phyloP scores from a whole-genome alignment of 2,329 filamentous ascomycete genomes.

The Fusarium sterilihyphosum region DNA sequence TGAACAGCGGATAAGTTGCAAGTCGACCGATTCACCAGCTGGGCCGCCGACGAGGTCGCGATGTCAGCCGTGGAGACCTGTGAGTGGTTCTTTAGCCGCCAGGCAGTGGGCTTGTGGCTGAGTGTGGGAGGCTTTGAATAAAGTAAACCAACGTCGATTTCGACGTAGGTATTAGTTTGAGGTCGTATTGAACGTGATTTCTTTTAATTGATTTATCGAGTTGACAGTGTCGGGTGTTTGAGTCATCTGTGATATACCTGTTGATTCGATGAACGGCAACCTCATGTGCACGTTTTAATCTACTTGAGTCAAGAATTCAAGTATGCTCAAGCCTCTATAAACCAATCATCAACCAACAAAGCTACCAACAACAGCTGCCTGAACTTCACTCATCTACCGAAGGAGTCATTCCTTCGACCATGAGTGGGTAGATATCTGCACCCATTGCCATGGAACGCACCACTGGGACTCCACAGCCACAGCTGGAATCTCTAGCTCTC shows the following conservation, averaged over 20 bases:
- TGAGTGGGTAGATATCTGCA: neutral
- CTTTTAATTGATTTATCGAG: neutral
- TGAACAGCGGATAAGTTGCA: constrained; percentile 6
- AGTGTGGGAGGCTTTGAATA: constrained; percentile 35
- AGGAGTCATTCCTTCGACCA: constrained; percentile 12
- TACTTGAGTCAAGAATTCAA: neutral
- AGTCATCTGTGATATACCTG: neutral
- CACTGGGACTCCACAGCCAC: constrained; percentile 34
- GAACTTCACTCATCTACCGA: constrained; percentile 16
- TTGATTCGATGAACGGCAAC: neutral
- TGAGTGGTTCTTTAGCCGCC: constrained; percentile 40
- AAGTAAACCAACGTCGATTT: constrained; percentile 26
- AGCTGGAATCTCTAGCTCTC: constrained; percentile 4
- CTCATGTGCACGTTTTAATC: neutral
- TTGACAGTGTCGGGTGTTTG: neutral
- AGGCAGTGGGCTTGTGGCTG: constrained; percentile 34
- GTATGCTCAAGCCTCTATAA: neutral
- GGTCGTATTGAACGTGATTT: neutral
- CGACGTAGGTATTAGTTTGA: neutral
- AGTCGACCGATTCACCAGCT: constrained; percentile 1
- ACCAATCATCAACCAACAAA: neutral
- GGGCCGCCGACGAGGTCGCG: constrained; percentile 22
- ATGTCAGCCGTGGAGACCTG: constrained; percentile 26
- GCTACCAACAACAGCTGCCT: neutral
- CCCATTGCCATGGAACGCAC: constrained; percentile 3